Percentiles rank a stretch among this genome's conserved stretches.
Conservation (phyloP, 2,329 filamentous ascomycete genomes). For the Boeremia lycopersici region DNA sequence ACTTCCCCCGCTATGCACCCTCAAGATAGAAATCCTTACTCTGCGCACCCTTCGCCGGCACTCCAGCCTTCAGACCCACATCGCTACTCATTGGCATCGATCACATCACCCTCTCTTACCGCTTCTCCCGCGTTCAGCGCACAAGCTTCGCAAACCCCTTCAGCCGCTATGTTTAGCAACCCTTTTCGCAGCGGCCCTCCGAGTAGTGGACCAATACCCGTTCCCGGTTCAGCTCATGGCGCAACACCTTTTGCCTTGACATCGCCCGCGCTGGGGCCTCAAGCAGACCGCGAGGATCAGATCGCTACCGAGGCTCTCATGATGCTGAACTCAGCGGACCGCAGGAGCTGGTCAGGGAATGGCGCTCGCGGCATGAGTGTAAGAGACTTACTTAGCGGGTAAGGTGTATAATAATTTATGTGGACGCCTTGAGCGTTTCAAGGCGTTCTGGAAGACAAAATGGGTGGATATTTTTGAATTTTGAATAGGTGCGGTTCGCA, state of each 20-base stretch:
- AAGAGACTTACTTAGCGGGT: constrained; percentile 52
- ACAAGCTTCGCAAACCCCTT: constrained; percentile 38
- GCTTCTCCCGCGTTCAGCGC: constrained; percentile 51
- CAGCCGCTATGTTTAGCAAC: constrained; percentile 26
- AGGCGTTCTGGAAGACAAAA: constrained; percentile 9
- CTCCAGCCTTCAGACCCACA: constrained; percentile 53
- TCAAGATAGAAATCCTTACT: constrained; percentile 51
- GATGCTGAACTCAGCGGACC: constrained; percentile 81
- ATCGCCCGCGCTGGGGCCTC: constrained; percentile 45
- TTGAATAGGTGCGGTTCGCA: background rate
- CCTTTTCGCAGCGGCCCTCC: constrained; percentile 37
- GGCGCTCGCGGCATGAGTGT: constrained; percentile 53
- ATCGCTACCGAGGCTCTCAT: constrained; percentile 85
- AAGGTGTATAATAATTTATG: background rate
- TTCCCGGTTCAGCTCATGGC: constrained; percentile 32
- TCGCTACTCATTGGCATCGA: constrained; percentile 53
- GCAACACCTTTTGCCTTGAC: constrained; percentile 41
- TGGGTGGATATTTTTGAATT: background rate
- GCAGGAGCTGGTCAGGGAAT: constrained; percentile 57
- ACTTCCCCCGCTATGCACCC: constrained; percentile 50
- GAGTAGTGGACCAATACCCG: constrained; percentile 27
- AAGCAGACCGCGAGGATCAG: constrained; percentile 57
- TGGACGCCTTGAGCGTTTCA: background rate
- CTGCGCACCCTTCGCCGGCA: constrained; percentile 51
- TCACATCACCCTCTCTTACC: constrained; percentile 45